A percentile compares a stretch with the other conserved stretches of the same genome.
These are phyloP conservation scores for Elaphomyces granulatus DNA, from an alignment of 495 filamentous ascomycete species.

Conservation along the genomic window DNA sequence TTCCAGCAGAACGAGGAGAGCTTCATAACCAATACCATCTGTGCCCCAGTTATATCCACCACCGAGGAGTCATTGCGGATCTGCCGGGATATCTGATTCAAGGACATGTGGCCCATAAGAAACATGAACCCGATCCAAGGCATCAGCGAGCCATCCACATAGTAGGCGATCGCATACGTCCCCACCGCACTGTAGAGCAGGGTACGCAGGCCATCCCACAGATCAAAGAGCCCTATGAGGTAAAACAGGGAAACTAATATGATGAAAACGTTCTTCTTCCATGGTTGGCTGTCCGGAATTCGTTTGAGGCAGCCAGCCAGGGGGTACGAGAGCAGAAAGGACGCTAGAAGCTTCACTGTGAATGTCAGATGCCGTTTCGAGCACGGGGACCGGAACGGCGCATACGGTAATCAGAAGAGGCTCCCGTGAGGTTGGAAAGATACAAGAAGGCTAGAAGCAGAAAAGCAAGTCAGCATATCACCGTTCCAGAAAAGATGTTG, in stretches of 20 bases:
- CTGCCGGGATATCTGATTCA: slow-evolving; percentile 76
- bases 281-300: slow-evolving; percentile 71
- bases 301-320: slow-evolving; percentile 81
- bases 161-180: slow-evolving; percentile 71
- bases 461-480: too few species aligned
- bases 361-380: slow-evolving; percentile 2
- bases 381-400: slow-evolving; percentile 1
- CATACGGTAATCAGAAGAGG: slow-evolving; percentile 78
- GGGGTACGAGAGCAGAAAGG: slow-evolving; percentile 87
- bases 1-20: slow-evolving; percentile 97
- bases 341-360: slow-evolving; percentile 82
- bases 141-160: slow-evolving; percentile 85
- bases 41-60: slow-evolving; percentile 86
- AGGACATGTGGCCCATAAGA: slow-evolving; percentile 88
- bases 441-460: slow-evolving; percentile 53
- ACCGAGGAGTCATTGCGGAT: slow-evolving; percentile 43
- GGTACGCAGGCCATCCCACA: slow-evolving; percentile 77
- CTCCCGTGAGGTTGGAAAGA: slow-evolving; percentile 48
- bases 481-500: too few species aligned
- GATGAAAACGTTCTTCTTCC: slow-evolving; percentile 80
- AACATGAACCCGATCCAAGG: slow-evolving; percentile 94
- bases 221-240: slow-evolving; percentile 82
- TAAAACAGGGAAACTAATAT: slow-evolving; percentile 76
- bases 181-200: slow-evolving; percentile 63
- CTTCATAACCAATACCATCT: slow-evolving; percentile 99